Conservation (phyloP, 2,329 filamentous ascomycete species). For the Xylariaceae sp. region DNA sequence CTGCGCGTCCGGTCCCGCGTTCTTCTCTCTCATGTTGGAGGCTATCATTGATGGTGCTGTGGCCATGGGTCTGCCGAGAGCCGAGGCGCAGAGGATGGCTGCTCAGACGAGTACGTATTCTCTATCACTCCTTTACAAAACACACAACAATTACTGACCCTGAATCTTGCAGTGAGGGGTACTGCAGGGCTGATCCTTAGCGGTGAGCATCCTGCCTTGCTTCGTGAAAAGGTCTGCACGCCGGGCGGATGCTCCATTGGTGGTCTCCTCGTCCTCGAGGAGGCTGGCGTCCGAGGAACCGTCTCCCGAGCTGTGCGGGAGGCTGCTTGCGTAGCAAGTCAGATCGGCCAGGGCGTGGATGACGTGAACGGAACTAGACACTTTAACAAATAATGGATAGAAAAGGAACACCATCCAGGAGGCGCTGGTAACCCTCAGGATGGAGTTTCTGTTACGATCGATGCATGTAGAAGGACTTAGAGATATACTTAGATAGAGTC, state of each 20-base stretch:
- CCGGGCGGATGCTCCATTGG: constrained; percentile 75
- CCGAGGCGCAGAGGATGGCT: constrained; percentile 70
- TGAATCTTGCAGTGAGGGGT: constrained; percentile 50
- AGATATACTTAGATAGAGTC: neutral
- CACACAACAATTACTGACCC: constrained; percentile 1
- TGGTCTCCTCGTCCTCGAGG: constrained; percentile 67
- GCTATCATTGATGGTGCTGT: constrained; percentile 72
- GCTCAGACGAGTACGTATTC: constrained; percentile 55
- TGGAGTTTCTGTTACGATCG: constrained; percentile 2
- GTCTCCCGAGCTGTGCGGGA: constrained; percentile 65
- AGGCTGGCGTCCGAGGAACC: constrained; percentile 62
- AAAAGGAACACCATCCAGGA: neutral
- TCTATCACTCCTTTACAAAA: too few species aligned
- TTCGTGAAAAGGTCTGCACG: constrained; percentile 71
- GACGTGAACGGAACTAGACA: constrained; percentile 43
- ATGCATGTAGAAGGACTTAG: constrained; percentile 14
- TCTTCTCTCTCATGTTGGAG: constrained; percentile 70
- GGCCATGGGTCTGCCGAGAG: constrained; percentile 69
- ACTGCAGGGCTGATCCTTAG: constrained; percentile 62
- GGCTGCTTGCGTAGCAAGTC: constrained; percentile 63
- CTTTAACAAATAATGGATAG: constrained; percentile 18
- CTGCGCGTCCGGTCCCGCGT: constrained; percentile 69
- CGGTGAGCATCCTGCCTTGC: constrained; percentile 69
- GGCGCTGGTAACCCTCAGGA: neutral
- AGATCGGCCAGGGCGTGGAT: constrained; percentile 54